A percentile compares a stretch with the other conserved stretches of the same genome.
phyloP scores from a whole-genome alignment of 2,329 filamentous ascomycete species.

The Blastomyces emzantsi region DNA sequence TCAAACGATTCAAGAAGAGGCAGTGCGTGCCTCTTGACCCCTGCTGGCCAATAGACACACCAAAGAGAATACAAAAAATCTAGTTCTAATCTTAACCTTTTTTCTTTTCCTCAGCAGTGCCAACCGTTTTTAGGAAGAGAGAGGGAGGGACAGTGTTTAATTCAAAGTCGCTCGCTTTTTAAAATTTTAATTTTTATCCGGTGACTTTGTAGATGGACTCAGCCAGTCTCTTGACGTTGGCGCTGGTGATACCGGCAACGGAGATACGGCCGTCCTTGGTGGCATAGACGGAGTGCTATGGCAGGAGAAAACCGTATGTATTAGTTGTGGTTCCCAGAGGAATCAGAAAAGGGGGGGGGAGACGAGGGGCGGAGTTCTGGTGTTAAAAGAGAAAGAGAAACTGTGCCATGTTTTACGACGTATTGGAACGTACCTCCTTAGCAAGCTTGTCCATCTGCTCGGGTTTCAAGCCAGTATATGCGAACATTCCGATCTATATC shows the following conservation, averaged over 20 bases:
- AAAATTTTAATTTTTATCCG: conserved; percentile 30
- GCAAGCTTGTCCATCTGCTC: conserved; percentile 88
- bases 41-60: neutral
- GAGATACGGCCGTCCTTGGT: conserved; percentile 61
- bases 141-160: neutral
- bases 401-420: neutral
- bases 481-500: conserved; percentile 88
- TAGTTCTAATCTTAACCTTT: neutral
- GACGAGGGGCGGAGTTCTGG: neutral
- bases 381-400: neutral
- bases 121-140: neutral
- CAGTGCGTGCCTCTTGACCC: too few species aligned
- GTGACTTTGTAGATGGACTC: conserved; percentile 45
- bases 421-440: conserved; percentile 56
- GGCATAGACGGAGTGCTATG: conserved; percentile 82
- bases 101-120: neutral
- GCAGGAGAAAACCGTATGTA: neutral
- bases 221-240: conserved; percentile 43
- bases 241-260: conserved; percentile 42
- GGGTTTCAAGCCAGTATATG: conserved; percentile 85
- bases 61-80: neutral
- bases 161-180: neutral
- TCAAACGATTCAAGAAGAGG: neutral
- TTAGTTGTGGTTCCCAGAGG: neutral
- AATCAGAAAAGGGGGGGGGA: neutral